phyloP scores from a whole-genome alignment of 2,329 filamentous ascomycete species.

The Cadophora malorum region DNA sequence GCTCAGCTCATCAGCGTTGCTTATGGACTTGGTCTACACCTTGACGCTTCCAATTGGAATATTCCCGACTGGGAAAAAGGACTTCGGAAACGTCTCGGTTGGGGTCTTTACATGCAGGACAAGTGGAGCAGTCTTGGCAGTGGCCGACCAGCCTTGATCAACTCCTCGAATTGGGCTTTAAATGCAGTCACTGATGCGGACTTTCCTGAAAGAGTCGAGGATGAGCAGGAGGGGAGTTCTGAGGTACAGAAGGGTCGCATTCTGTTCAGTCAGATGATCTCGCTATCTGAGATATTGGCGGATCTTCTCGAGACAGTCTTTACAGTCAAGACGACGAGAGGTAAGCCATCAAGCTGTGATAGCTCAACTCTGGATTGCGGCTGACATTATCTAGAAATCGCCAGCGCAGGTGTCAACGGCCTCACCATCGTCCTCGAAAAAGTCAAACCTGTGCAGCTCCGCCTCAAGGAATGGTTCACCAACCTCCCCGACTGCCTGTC shows the following conservation, averaged over 20 bases:
- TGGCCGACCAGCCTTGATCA: conserved; percentile 62
- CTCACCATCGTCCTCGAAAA: conserved; percentile 50
- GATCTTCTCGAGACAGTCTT: conserved; percentile 59
- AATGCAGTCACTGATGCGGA: conserved; percentile 52
- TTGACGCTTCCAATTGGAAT: conserved; percentile 67
- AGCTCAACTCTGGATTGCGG: too few species aligned
- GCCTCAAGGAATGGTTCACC: conserved; percentile 56
- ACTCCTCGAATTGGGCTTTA: conserved; percentile 61
- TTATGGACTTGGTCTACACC: conserved; percentile 64
- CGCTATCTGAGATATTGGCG: conserved; percentile 57
- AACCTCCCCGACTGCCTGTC: conserved; percentile 54
- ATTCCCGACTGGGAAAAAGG: conserved; percentile 69
- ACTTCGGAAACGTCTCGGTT: conserved; percentile 64
- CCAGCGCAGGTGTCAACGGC: conserved; percentile 34
- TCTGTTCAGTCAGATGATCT: conserved; percentile 58
- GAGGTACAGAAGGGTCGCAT: conserved; percentile 54
- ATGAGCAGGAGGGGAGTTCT: conserved; percentile 47
- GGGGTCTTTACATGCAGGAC: conserved; percentile 71
- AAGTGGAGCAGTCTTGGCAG: conserved; percentile 65
- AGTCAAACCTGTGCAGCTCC: conserved; percentile 55
- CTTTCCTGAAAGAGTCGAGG: conserved; percentile 48
- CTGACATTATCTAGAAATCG: conserved; percentile 32
- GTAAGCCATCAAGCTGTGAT: conserved; percentile 10
- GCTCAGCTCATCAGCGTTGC: conserved; percentile 60
- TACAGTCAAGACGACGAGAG: conserved; percentile 43